Conservation (phyloP, 2,329 filamentous ascomycete species). For the Tolypocladium ophioglossoides region DNA sequence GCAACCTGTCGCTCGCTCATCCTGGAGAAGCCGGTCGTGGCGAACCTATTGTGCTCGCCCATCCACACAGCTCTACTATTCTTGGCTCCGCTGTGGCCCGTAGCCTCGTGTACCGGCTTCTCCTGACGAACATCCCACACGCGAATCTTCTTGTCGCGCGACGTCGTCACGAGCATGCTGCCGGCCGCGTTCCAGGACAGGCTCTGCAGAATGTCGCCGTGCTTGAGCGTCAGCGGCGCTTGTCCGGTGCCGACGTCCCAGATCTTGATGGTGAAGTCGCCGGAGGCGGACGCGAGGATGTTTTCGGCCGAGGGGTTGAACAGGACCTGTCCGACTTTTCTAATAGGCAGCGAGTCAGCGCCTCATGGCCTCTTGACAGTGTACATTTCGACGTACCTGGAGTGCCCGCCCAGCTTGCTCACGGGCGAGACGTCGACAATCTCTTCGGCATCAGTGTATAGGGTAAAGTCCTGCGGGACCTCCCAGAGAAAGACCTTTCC, state of each 20-base stretch:
- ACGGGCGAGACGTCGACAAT: constrained; percentile 71
- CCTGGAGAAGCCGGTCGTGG: constrained; percentile 91
- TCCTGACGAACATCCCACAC: constrained; percentile 97
- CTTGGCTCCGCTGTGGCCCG: constrained; percentile 87
- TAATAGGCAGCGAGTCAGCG: constrained; percentile 22
- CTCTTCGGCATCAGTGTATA: constrained; percentile 78
- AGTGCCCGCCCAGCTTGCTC: constrained; percentile 75
- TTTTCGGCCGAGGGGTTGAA: constrained; percentile 97
- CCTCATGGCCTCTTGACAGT: not conserved
- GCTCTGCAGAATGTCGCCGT: constrained; percentile 88
- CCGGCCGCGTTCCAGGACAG: constrained; percentile 92
- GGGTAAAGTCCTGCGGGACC: constrained; percentile 77
- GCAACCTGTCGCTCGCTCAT: constrained; percentile 98
- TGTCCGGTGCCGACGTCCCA: constrained; percentile 85
- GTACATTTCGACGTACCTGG: constrained; percentile 46
- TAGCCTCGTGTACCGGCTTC: constrained; percentile 70
- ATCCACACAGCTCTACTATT: constrained; percentile 96
- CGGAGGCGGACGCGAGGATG: constrained; percentile 87
- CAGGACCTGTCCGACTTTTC: constrained; percentile 94
- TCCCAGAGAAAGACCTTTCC: constrained; percentile 96
- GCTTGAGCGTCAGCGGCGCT: constrained; percentile 64
- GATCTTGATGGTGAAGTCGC: constrained; percentile 88
- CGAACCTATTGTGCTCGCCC: constrained; percentile 92
- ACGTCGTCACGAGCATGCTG: constrained; percentile 79
- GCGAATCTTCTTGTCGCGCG: constrained; percentile 93